Conservation (phyloP, 805 yeast species). For the Ogataea siamensis region DNA sequence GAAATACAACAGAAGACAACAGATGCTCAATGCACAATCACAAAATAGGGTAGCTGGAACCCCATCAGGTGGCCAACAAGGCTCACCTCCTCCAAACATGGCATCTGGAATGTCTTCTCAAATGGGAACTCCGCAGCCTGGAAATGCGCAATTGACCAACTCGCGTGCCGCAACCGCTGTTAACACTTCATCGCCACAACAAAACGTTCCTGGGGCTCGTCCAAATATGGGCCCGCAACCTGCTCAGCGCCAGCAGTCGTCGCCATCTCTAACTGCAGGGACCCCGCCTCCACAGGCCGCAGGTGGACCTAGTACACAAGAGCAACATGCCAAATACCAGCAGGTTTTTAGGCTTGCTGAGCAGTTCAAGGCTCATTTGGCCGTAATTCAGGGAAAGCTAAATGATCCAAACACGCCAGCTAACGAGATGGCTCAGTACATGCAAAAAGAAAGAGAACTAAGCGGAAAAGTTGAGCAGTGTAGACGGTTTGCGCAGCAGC, state of each 20-base stretch:
- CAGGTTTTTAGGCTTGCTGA: slow-evolving; percentile 46
- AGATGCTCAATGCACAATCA: slow-evolving; percentile 30
- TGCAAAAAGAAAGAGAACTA: slow-evolving; percentile 48
- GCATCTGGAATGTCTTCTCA: slow-evolving; percentile 10
- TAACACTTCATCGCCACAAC: slow-evolving; percentile 16
- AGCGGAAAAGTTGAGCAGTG: slow-evolving; percentile 47
- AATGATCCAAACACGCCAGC: slow-evolving; percentile 42
- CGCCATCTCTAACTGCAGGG: slow-evolving; percentile 7
- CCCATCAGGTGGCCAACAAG: slow-evolving; percentile 10
- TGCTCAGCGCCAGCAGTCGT: slow-evolving; percentile 11
- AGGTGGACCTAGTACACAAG: slow-evolving; percentile 27
- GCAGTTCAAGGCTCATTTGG: slow-evolving; percentile 49
- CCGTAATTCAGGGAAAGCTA: slow-evolving; percentile 48
- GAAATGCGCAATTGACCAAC: slow-evolving; percentile 14
- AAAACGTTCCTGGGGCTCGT: slow-evolving; percentile 22
- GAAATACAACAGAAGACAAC: slow-evolving; percentile 36
- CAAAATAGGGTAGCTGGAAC: slow-evolving; percentile 29
- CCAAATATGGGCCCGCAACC: slow-evolving; percentile 25
- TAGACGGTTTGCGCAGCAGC: slow-evolving; percentile 38
- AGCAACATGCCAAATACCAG: slow-evolving; percentile 37
- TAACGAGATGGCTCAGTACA: slow-evolving; percentile 43
- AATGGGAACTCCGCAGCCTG: slow-evolving; percentile 16
- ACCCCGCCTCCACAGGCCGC: slow-evolving; percentile 22
- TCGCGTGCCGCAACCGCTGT: slow-evolving; percentile 10
- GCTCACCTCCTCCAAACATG: slow-evolving; percentile 10